phyloP scores from a whole-genome alignment of 257 asterid species.

The Petrea volubilis region DNA sequence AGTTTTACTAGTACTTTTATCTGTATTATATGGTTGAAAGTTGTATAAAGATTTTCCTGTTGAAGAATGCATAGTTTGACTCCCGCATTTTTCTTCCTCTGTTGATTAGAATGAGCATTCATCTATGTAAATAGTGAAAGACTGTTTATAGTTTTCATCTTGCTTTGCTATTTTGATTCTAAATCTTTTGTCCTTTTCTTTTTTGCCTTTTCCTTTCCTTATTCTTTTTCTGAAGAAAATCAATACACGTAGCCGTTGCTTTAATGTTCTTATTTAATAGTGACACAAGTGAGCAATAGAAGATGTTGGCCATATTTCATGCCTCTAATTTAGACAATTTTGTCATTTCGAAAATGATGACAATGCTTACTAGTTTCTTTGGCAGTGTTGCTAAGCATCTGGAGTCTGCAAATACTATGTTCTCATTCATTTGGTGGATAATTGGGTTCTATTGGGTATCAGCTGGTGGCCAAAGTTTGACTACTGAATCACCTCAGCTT shows the following conservation, averaged over 20 bases:
- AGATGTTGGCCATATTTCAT: background rate
- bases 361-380: constrained; percentile 33
- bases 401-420: constrained; percentile 97
- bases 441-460: constrained; percentile 98
- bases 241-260: background rate
- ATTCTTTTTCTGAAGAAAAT: background rate
- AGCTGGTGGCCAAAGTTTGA: constrained; percentile 71
- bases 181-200: background rate
- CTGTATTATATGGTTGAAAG: background rate
- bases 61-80: background rate
- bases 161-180: background rate
- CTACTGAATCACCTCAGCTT: constrained; percentile 80
- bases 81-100: background rate
- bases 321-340: background rate
- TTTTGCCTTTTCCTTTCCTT: no score
- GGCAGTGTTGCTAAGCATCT: constrained; percentile 72
- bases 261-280: background rate
- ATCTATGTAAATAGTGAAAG: background rate
- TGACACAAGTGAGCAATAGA: background rate
- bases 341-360: background rate
- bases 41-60: background rate
- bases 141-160: background rate
- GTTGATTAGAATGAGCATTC: background rate
- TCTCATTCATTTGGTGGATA: constrained; percentile 99
- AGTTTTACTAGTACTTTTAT: background rate